Evolutionary conservation across 129 eudicot species (phyloP).

Genomic region (Tanacetum coccineum): DNA sequence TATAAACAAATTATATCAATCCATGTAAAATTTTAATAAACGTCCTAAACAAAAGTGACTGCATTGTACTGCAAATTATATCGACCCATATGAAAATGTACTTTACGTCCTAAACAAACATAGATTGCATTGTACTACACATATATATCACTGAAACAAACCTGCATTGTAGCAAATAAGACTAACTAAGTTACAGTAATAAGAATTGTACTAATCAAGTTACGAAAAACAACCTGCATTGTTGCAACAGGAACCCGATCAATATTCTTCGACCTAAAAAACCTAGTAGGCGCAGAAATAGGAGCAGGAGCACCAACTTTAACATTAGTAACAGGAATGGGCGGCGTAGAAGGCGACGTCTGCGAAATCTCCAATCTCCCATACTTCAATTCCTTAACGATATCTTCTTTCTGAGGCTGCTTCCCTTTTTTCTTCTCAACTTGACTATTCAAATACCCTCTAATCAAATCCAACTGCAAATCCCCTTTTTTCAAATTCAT

Average conservation of each 20-base stretch:
- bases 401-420: conserved; percentile 34
- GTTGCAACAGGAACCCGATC: conserved; percentile 63
- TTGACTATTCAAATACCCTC: conserved; percentile 62
- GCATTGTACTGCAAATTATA: no score
- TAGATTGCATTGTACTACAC: background rate
- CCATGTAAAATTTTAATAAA: no score
- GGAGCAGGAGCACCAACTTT: conserved; percentile 54
- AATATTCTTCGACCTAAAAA: conserved; percentile 77
- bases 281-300: conserved; percentile 33
- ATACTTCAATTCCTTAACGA: conserved; percentile 57
- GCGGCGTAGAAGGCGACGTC: conserved; percentile 27
- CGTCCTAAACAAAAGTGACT: no score
- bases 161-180: conserved; percentile 2
- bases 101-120: background rate
- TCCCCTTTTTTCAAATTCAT: conserved; percentile 80
- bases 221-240: conserved; percentile 61
- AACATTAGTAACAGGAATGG: conserved; percentile 39
- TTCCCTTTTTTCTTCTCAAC: conserved; percentile 68
- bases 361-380: conserved; percentile 71
- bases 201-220: background rate
- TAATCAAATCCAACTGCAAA: conserved; percentile 71
- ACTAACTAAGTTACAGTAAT: background rate
- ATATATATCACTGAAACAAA: background rate
- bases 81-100: no score
- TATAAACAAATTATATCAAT: background rate